Evolutionary conservation across 768 basidiomycete species (phyloP), one percentile per base, ranked within the genome.

Genomic region (Hericium erinaceus): DNA sequence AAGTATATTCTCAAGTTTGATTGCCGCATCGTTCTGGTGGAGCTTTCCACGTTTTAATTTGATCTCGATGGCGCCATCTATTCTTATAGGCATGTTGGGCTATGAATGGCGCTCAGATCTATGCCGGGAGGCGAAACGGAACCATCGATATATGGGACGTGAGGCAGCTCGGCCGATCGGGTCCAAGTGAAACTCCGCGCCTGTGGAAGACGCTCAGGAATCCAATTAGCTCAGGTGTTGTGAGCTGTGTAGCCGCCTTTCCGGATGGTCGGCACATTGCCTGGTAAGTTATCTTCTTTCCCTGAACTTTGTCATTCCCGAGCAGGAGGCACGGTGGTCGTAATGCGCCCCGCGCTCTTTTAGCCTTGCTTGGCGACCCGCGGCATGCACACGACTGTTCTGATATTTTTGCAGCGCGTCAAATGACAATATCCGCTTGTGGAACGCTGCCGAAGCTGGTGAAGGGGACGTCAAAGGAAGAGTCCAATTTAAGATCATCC

Each of bases 101-200:
- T 5, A 79, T 84, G 2, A 84, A 92, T 61, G 95, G 95, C 15
- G 78, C 78, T 4, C 89, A 95, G 60, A 84, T 99, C 48, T 91
- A 91, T 68, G 94, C 90, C 12, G 95, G 95, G 9, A 78, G 95
- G 62, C 79, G 95, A 52, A 94, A 95, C 63, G 91, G 91, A 22
- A 85, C 88, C 1, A 81, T 98, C 52, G 92, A 97, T 65, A 82
- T 97, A 15, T 98, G 92, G 90, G 97, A 98, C 68, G 84, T 95
- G 9, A 85, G 95, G n/a, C 75, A 83, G 59, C 73, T 88, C 12
- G 92, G 92, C 8, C 74, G 76, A 26, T 75, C 82, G 55, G 82
- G 83, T 0, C 80, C 81, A 48, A 67, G 69, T 5, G 78, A 77
- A 56, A 83, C 85, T n/a, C 92, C 94, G 12, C 82, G 84, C 55